These are phyloP conservation scores for Cladosporium sp. DNA, from an alignment of 2,329 filamentous ascomycete species.

Conservation along the genomic window DNA sequence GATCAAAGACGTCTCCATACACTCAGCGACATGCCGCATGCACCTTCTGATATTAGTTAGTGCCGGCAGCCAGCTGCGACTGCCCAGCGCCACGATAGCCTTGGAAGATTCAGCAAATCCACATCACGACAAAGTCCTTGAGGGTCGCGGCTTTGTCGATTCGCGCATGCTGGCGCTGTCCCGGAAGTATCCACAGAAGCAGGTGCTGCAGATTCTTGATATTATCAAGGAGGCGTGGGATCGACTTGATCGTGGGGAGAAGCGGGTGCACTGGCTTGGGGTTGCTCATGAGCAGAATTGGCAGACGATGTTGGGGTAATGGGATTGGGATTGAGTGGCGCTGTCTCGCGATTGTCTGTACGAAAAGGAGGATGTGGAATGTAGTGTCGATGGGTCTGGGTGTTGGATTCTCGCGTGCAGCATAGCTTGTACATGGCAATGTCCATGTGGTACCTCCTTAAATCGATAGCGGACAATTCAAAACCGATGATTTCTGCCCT, in stretches of 20 bases:
- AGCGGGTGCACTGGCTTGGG: slow-evolving; percentile 57
- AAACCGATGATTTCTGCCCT: background rate
- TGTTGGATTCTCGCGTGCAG: background rate
- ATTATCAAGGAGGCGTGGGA: slow-evolving; percentile 58
- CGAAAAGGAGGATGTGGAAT: background rate
- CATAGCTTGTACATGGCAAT: background rate
- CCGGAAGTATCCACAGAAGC: slow-evolving; percentile 54
- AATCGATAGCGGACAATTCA: background rate
- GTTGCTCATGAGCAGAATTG: slow-evolving; percentile 59
- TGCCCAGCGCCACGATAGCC: slow-evolving; percentile 40
- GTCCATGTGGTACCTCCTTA: background rate
- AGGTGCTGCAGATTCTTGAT: slow-evolving; percentile 52
- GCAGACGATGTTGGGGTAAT: slow-evolving; percentile 57
- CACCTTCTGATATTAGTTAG: slow-evolving; percentile 57
- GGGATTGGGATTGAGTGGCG: background rate
- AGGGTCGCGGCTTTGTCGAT: slow-evolving; percentile 52
- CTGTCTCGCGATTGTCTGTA: background rate
- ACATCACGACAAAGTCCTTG: slow-evolving; percentile 29
- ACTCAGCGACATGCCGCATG: slow-evolving; percentile 56
- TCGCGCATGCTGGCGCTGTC: slow-evolving; percentile 50
- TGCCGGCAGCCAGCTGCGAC: slow-evolving; percentile 53
- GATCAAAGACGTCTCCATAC: slow-evolving; percentile 53
- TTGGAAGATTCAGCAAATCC: slow-evolving; percentile 49
- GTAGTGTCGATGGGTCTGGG: background rate
- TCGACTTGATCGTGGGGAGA: slow-evolving; percentile 51